phyloP scores from a whole-genome alignment of 2,329 filamentous ascomycete species.

The Fusarium sp. region DNA sequence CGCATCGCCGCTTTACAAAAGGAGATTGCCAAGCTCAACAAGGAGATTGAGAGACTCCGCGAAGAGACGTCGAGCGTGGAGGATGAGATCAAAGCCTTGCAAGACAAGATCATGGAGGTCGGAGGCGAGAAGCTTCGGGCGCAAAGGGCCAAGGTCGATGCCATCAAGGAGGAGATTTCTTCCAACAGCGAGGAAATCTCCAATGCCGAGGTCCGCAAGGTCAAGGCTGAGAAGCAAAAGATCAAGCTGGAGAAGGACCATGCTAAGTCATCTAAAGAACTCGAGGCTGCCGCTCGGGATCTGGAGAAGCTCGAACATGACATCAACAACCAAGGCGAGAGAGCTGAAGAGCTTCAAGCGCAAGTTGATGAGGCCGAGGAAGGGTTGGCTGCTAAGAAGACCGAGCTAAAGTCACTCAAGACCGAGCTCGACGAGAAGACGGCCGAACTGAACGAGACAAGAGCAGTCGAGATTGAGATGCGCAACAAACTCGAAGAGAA shows the following conservation, averaged over 20 bases:
- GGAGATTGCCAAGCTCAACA: conserved; percentile 77
- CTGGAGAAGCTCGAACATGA: conserved; percentile 81
- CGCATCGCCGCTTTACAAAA: conserved; percentile 78
- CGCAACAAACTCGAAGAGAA: conserved; percentile 97
- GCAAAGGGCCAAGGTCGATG: conserved; percentile 91
- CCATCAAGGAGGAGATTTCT: conserved; percentile 84
- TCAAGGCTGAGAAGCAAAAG: conserved; percentile 93
- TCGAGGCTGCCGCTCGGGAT: conserved; percentile 75
- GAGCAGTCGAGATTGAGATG: conserved; percentile 96
- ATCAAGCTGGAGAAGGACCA: conserved; percentile 86
- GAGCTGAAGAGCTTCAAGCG: conserved; percentile 75
- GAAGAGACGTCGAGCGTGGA: conserved; percentile 90
- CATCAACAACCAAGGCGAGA: conserved; percentile 77
- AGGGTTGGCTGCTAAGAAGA: conserved; percentile 79
- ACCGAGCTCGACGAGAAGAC: conserved; percentile 86
- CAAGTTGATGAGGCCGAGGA: conserved; percentile 85
- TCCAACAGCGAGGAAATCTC: conserved; percentile 84
- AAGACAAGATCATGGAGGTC: conserved; percentile 98
- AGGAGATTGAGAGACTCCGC: conserved; percentile 81
- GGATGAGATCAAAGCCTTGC: conserved; percentile 88
- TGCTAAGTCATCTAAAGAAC: conserved; percentile 80
- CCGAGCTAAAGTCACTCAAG: conserved; percentile 82
- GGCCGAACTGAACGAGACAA: conserved; percentile 84
- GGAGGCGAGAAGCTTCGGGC: conserved; percentile 91
- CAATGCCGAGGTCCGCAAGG: conserved; percentile 84